These are phyloP conservation scores for Diophrys appendiculata DNA, from an alignment of 73 alveolate species.

Conservation along the genomic window DNA sequence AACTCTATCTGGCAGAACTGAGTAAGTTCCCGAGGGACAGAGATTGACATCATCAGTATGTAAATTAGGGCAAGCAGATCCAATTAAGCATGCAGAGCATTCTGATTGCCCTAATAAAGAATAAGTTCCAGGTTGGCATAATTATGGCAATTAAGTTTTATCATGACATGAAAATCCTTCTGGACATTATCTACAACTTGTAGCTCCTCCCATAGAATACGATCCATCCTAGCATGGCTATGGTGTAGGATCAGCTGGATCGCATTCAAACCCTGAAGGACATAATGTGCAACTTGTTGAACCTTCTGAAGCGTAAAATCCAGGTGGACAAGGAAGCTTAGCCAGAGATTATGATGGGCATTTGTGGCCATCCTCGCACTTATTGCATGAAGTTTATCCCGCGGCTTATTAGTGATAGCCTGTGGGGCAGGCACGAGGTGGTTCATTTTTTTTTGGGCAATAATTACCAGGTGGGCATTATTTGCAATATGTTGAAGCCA, in stretches of 20 bases:
- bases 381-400: slow-evolving; percentile 37
- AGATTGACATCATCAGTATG: slow-evolving; percentile 16
- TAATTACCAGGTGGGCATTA: slow-evolving; percentile 51
- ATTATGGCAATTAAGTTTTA: slow-evolving; percentile 25
- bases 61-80: slow-evolving; percentile 60
- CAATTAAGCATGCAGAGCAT: slow-evolving; percentile 62
- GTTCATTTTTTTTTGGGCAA: slow-evolving; percentile 23
- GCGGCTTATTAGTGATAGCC: slow-evolving; percentile 23
- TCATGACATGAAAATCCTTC: slow-evolving; percentile 43
- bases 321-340: slow-evolving; percentile 10
- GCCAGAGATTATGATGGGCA: slow-evolving; percentile 17
- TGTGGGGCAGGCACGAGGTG: slow-evolving; percentile 22
- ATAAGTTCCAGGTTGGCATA: slow-evolving; percentile 46
- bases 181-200: slow-evolving; percentile 59
- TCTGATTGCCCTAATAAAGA: slow-evolving; percentile 2
- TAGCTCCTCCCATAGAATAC: slow-evolving; percentile 32
- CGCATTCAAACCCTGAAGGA: slow-evolving; percentile 56
- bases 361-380: slow-evolving; percentile 37
- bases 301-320: slow-evolving; percentile 17
- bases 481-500: not conserved
- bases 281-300: slow-evolving; percentile 34
- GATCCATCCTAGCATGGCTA: slow-evolving; percentile 35
- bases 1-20: slow-evolving; percentile 36
- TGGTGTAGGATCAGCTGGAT: slow-evolving; percentile 15
- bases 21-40: slow-evolving; percentile 55